Base-by-base conservation (phyloP, 805 yeast species). In the Kodamaea restingae region DNA sequence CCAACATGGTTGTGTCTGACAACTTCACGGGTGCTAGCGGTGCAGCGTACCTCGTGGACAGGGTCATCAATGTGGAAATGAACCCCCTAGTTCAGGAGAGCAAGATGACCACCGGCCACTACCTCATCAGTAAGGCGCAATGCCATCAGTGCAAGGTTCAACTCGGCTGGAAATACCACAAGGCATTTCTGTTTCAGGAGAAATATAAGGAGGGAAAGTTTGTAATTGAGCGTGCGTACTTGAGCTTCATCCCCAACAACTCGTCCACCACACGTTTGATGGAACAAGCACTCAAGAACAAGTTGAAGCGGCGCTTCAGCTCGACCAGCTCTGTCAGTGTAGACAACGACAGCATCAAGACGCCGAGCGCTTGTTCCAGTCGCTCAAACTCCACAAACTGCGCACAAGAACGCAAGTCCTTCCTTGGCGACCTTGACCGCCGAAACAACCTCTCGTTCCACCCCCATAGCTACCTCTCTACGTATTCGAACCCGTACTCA, bases 121-220 rank as follows among this genome's bases (percentile, higher is more conserved):
- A 66, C 43, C 44, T 64, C 15, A 62, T 67, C 32, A 55, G 58
- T 42, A 60, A 63, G 39, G 60, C 67, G 29, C 52, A 45, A 30
- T 68, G 74, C 45, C 66, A 58, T 43, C 74, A 68, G 45, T 68
- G 74, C 43, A 38, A 44, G 35, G 51, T 47, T 8, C 45, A 43
- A 14, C 47, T 68, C 31, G 74, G 74, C 10, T 68, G 74, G 74
- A 58, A 49, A 39, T 68, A 68, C 46, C 58, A 58, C 45, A 68
- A 67, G 42, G 51, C 70, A 9, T 67, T 47, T 44, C 51, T 54
- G 36, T 57, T 55, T 39, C 48, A 57, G 29, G 71, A 68, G 44
- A 47, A 54, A 15, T 68, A 68, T 46, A 68, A 68, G 43, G 74
- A 68, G 49, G 71, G 72, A 32, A 68, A 68, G 50, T 68, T 53